Percentiles rank a stretch among this genome's conserved stretches.
Conservation (phyloP, 2,329 filamentous ascomycete genomes). For the Colletotrichum godetiae region DNA sequence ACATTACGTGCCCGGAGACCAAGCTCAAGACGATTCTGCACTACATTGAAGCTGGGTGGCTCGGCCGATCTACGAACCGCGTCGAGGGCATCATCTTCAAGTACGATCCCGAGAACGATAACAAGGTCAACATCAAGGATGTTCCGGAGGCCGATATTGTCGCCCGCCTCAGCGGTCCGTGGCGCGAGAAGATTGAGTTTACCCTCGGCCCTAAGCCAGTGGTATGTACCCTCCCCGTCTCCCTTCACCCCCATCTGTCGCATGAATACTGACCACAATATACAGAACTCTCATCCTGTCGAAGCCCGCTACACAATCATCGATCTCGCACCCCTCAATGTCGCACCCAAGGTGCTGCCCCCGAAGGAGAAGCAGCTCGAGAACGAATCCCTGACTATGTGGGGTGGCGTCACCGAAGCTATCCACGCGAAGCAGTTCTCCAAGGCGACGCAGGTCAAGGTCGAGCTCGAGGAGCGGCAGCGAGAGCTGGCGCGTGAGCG, state of each 20-base stretch:
- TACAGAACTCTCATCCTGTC: constrained; percentile 57
- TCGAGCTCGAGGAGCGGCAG: constrained; percentile 91
- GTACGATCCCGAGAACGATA: constrained; percentile 89
- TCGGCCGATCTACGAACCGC: constrained; percentile 90
- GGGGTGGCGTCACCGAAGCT: constrained; percentile 87
- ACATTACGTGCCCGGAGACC: constrained; percentile 89
- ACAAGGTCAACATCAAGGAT: constrained; percentile 82
- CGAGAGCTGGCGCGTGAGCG: constrained; percentile 85
- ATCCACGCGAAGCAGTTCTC: constrained; percentile 86
- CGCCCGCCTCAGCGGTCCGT: constrained; percentile 84
- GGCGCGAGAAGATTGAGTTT: constrained; percentile 79
- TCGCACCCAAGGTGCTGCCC: constrained; percentile 82
- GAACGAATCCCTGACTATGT: constrained; percentile 91
- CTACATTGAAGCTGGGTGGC: constrained; percentile 95
- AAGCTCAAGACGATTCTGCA: constrained; percentile 91
- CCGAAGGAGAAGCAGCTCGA: constrained; percentile 82
- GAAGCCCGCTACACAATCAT: constrained; percentile 81
- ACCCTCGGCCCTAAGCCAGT: constrained; percentile 69
- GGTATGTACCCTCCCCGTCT: constrained; percentile 58
- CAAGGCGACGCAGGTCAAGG: constrained; percentile 87
- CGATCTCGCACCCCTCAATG: constrained; percentile 85
- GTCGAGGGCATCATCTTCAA: constrained; percentile 92
- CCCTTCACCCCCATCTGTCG: background rate
- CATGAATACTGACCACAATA: constrained; percentile 22
- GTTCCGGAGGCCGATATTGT: constrained; percentile 88